These are phyloP conservation scores for Curvularia sp. DNA, from an alignment of 2,329 filamentous ascomycete genomes.

Conservation along the genomic window DNA sequence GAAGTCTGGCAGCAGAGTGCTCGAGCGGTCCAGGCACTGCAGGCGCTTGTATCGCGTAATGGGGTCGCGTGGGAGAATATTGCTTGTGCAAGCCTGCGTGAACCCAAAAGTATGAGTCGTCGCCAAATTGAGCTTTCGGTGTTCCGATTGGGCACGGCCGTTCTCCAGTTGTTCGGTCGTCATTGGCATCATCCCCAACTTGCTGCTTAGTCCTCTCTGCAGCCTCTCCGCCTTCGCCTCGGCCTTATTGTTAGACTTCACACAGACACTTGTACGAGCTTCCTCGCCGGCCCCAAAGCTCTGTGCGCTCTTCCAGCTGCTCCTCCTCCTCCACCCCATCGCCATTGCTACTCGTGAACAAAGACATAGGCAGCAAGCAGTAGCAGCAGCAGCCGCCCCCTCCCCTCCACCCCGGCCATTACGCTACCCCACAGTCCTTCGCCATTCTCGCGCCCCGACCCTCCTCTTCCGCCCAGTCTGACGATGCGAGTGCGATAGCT, in stretches of 20 bases:
- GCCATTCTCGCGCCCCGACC: slow-evolving; percentile 52
- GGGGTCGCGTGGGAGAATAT: slow-evolving; percentile 1
- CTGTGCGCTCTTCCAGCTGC: not conserved
- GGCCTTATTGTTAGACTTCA: slow-evolving; percentile 9
- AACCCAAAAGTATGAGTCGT: slow-evolving; percentile 14
- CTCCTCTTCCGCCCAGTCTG: slow-evolving; percentile 30
- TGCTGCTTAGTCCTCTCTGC: slow-evolving; percentile 5
- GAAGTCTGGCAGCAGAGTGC: not conserved
- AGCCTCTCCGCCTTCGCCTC: slow-evolving; percentile 11
- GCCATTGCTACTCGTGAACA: slow-evolving; percentile 2
- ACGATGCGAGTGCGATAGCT: slow-evolving; percentile 47
- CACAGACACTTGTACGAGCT: slow-evolving; percentile 1
- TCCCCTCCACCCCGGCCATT: slow-evolving; percentile 2
- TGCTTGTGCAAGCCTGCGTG: slow-evolving; percentile 12
- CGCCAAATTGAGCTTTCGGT: slow-evolving; percentile 16
- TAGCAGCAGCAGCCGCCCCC: slow-evolving; percentile 5
- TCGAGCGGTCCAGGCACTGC: not conserved
- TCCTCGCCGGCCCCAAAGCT: not conserved
- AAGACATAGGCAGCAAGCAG: slow-evolving; percentile 1
- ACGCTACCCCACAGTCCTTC: slow-evolving; percentile 38
- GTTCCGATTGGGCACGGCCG: slow-evolving; percentile 20
- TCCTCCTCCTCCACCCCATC: not conserved
- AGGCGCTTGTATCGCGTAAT: not conserved
- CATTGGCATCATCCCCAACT: slow-evolving; percentile 48
- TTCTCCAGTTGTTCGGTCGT: slow-evolving; percentile 18